Base-by-base conservation (phyloP, 23 red algal genomes). In the Gracilaria gracilis region DNA sequence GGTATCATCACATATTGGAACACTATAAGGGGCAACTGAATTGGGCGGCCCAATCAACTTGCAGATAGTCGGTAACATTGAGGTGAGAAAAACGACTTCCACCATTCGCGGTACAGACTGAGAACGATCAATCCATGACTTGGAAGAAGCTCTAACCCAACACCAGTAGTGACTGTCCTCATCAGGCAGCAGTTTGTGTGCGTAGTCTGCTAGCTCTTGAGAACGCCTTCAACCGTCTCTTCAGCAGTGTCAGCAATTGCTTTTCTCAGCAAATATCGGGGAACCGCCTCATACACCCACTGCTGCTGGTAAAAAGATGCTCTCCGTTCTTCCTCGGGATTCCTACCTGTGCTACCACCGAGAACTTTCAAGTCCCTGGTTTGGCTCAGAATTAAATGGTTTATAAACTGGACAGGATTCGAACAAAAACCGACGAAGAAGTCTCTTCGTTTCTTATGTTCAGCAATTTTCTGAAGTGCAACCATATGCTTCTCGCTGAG, bases 211-310 rank as follows among this genome's bases (percentile, higher is more conserved):
- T 61, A 65, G 21, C 79, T 64, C 36, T 90, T 90, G n/a, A 79
- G 35, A 24, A 74, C 65, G 69, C 66, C 84, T 54, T 94, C 92
- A 19, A 73, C 66, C 12, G 84, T 87, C 12, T 87, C 82, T 42
- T 88, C 75, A 39, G 92, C 77, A 12, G 92, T 88, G 47, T 94
- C 92, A 23, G 92, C 92, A 48, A 94, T 94, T 23, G 82, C 83
- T 84, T 94, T 95, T 44, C 96, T 76, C 58, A 93, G 83, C 20
- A 98, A 79, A 57, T 98, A 98, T 20, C 96, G 91, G 12, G 96
- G 96, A 2, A 98, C 87, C 3, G 96, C 96, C 44, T 98, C 96
- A 83, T 92, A 92, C 37, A 98, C 91, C 96, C 96, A 98, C 23
- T 95, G 96, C 76, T 98, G 91, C 73, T 92, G 80, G 38, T 98